Conservation (phyloP, 352 stramenopile genomes). For the Globisporangium yorkense region DNA sequence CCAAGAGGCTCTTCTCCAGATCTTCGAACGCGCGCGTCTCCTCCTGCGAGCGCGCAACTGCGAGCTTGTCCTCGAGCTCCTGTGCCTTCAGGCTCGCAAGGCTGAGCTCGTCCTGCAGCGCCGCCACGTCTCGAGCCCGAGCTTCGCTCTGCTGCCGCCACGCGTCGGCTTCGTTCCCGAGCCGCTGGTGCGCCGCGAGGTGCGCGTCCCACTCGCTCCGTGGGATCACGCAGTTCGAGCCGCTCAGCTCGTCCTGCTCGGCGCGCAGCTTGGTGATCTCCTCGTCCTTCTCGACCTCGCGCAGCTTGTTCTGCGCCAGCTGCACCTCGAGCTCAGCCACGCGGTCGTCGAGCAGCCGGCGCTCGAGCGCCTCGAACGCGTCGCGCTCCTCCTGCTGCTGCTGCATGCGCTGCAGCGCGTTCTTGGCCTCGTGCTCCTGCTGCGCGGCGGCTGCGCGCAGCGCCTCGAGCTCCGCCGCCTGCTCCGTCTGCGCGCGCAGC, state of each 20-base stretch:
- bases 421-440: conserved; percentile 13
- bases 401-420: conserved; percentile 14
- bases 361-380: conserved; percentile 42
- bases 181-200: conserved; percentile 17
- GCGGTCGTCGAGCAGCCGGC: conserved; percentile 39
- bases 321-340: conserved; percentile 48
- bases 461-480: conserved; percentile 10
- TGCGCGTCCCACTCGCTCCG: conserved; percentile 21
- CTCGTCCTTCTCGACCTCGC: conserved; percentile 37
- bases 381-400: conserved; percentile 21
- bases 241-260: conserved; percentile 21
- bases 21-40: conserved; percentile 17
- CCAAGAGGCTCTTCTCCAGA: conserved; percentile 14
- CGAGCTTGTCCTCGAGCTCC: conserved; percentile 20
- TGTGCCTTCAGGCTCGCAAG: conserved; percentile 20
- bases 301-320: conserved; percentile 28
- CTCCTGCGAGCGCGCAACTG: conserved; percentile 15
- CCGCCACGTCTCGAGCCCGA: conserved; percentile 8
- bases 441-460: conserved; percentile 21
- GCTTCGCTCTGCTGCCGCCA: conserved; percentile 15
- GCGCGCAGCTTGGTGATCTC: conserved; percentile 27
- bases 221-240: conserved; percentile 16
- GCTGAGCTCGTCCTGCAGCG: conserved; percentile 24
- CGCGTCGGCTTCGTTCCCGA: conserved; percentile 15
- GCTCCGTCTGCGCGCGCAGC: conserved; percentile 1